These are phyloP conservation scores for Psophocarpus tetragonolobus DNA, from an alignment of 306 rosid genomes.

Conservation along the genomic window DNA sequence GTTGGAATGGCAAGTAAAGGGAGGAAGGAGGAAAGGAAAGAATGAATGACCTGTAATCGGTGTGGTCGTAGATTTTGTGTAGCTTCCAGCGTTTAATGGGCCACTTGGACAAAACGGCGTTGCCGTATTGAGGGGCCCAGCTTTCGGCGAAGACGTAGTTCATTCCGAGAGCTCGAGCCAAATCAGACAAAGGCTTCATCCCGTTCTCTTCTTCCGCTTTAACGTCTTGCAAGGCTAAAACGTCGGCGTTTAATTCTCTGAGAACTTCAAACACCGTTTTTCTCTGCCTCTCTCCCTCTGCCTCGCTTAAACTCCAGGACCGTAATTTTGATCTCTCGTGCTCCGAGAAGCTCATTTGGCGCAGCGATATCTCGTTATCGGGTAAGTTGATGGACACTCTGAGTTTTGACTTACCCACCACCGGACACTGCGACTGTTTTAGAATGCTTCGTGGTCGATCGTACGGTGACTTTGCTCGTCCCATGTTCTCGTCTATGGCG, in stretches of 20 bases:
- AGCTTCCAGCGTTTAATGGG: constrained; percentile 69
- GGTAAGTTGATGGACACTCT: constrained; percentile 81
- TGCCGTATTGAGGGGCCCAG: constrained; percentile 96
- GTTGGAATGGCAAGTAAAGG: too few species aligned
- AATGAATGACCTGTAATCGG: constrained; percentile 67
- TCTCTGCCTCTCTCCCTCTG: not conserved
- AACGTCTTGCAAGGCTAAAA: constrained; percentile 82
- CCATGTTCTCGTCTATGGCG: constrained; percentile 22
- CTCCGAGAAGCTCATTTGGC: constrained; percentile 60
- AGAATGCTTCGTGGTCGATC: constrained; percentile 59
- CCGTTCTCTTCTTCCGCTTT: constrained; percentile 79
- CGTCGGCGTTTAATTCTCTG: constrained; percentile 75
- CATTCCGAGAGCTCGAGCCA: constrained; percentile 76
- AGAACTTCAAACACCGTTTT: constrained; percentile 64
- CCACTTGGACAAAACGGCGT: constrained; percentile 80
- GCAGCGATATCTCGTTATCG: constrained; percentile 74
- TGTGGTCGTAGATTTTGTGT: constrained; percentile 70
- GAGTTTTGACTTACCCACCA: constrained; percentile 48
- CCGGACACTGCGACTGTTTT: constrained; percentile 51
- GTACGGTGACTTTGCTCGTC: not conserved
- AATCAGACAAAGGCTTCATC: constrained; percentile 49
- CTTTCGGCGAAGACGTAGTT: constrained; percentile 81
- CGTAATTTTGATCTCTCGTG: constrained; percentile 29
- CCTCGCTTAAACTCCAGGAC: not conserved
- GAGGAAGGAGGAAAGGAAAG: too few species aligned